Percentiles rank a stretch among this genome's conserved stretches.
These are phyloP conservation scores for Naganishia liquefaciens DNA, from an alignment of 1,284 basidiomycete species.

Conservation along the genomic window DNA sequence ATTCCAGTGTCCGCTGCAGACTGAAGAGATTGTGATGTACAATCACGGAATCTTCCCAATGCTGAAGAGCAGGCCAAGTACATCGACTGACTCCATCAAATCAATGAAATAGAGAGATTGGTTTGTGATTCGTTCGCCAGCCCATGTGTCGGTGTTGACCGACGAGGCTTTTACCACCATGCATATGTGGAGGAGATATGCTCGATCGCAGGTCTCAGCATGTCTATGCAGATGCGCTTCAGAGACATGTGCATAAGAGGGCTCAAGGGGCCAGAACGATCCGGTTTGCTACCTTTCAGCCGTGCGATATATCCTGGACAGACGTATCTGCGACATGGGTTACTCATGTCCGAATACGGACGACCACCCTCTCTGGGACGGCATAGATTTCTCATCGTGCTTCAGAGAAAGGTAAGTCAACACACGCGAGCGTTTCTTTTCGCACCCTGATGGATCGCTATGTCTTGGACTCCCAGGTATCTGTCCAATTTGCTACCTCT, in stretches of 20 bases:
- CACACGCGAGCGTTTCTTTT: neutral
- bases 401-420: slow-evolving; percentile 49
- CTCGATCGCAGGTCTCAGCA: slow-evolving; percentile 21
- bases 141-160: slow-evolving; percentile 2
- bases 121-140: neutral
- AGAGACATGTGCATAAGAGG: neutral
- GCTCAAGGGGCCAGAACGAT: neutral
- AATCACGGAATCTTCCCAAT: too few species aligned
- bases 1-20: too few species aligned
- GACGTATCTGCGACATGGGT: neutral
- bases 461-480: slow-evolving; percentile 30
- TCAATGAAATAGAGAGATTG: too few species aligned
- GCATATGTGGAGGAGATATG: neutral
- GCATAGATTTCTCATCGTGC: slow-evolving; percentile 53
- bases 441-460: neutral
- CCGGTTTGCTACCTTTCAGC: neutral
- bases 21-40: too few species aligned
- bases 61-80: too few species aligned
- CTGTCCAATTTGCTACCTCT: slow-evolving; percentile 43
- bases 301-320: neutral
- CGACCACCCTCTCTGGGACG: slow-evolving; percentile 49
- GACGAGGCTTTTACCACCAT: slow-evolving; percentile 3
- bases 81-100: too few species aligned
- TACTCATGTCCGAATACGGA: slow-evolving; percentile 7
- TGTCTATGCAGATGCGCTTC: neutral